Percentiles rank a stretch among this genome's conserved stretches.
phyloP scores from a whole-genome alignment of 345 rosid species.

The Arabis alpina region DNA sequence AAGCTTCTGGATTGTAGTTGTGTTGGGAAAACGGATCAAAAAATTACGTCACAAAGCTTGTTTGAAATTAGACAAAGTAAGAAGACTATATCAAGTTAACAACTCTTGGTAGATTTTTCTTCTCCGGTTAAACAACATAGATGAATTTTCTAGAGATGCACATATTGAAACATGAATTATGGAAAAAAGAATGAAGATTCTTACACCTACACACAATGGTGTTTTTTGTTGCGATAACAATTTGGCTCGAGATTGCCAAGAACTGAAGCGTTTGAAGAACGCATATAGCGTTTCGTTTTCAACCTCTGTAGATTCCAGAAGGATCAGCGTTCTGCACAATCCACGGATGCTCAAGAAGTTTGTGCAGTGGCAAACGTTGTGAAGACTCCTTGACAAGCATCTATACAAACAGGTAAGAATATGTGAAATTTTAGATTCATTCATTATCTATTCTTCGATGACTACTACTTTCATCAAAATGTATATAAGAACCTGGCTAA shows the following conservation, averaged over 20 bases:
- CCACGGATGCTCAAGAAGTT: conserved; percentile 97
- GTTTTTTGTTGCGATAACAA: background rate
- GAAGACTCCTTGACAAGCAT: conserved; percentile 96
- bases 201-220: conserved; percentile 20
- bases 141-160: background rate
- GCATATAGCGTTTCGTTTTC: conserved; percentile 17
- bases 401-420: conserved; percentile 38
- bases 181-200: conserved; percentile 3
- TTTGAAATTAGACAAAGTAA: conserved; percentile 7
- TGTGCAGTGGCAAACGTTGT: conserved; percentile 79
- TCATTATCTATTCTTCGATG: background rate
- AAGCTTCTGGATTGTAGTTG: background rate
- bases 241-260: conserved; percentile 33
- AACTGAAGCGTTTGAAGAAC: conserved; percentile 16
- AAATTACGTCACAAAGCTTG: background rate
- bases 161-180: conserved; percentile 8
- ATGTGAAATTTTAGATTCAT: conserved; percentile 7
- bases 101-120: background rate
- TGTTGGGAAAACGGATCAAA: background rate
- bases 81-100: background rate
- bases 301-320: conserved; percentile 73
- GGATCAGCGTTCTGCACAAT: conserved; percentile 94
- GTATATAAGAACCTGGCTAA: conserved; percentile 69
- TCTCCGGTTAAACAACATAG: conserved; percentile 8
- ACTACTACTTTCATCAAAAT: background rate